Conservation (phyloP, 352 stramenopile species). For the Phytophthora kernoviae region DNA sequence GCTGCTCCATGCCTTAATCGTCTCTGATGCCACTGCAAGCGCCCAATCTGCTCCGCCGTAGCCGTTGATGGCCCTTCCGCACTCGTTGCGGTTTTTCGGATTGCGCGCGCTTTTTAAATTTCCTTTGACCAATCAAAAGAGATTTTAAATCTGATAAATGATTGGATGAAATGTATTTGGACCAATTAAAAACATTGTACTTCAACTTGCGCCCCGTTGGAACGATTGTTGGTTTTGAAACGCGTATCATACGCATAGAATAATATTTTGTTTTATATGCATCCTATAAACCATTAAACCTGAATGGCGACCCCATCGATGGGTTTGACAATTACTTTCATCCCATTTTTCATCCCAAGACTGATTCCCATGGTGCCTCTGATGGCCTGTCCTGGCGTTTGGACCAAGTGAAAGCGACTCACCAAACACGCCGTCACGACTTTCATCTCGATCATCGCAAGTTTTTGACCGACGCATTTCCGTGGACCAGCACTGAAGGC, state of each 20-base stretch:
- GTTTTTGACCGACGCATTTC: constrained; percentile 37
- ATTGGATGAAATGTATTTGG: constrained; percentile 10
- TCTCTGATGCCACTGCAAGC: constrained; percentile 1
- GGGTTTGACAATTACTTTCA: constrained; percentile 35
- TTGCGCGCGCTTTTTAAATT: neutral
- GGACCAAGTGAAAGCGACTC: constrained; percentile 52
- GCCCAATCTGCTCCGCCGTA: constrained; percentile 1
- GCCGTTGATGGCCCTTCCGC: neutral
- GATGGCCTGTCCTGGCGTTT: constrained; percentile 42
- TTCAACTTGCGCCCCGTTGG: no score
- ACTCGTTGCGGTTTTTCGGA: neutral
- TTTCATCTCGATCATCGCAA: constrained; percentile 86
- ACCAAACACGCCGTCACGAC: constrained; percentile 58
- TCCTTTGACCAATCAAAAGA: neutral
- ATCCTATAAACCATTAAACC: no score
- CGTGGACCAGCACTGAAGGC: constrained; percentile 45
- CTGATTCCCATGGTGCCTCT: constrained; percentile 52
- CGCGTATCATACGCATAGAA: no score
- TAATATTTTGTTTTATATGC: no score
- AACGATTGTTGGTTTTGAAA: no score
- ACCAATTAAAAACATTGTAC: no score
- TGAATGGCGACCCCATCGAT: constrained; percentile 19
- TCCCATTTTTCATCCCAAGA: constrained; percentile 50
- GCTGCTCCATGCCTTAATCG: constrained; percentile 28
- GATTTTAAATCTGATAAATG: no score